Evolutionary conservation across 2,329 filamentous ascomycete species (phyloP), one percentile per base, ranked within the genome.

Genomic region (Stachybotrys elegans): DNA sequence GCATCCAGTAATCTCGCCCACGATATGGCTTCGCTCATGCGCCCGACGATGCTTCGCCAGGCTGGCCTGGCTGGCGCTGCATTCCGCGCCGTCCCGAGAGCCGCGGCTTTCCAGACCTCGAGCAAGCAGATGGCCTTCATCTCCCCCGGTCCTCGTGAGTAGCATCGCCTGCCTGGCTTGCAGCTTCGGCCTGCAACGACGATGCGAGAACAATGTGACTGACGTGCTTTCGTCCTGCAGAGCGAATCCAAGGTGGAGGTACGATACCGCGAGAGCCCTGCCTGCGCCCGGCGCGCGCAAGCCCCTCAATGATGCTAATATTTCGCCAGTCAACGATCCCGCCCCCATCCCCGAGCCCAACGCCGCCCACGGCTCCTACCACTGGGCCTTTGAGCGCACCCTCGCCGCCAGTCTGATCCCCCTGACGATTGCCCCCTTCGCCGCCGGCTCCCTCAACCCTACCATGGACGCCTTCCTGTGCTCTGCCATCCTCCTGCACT

Each of bases 381-480:
- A 98, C 79, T 98, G 93, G 93, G 88, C 86, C 48, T 95, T 95
- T 61, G 93, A 98, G 77, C 90, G 88, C 62, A 65, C 89, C 45
- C 72, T 97, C 57, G 84, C 89, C 45, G 84, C 81, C 45, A 86
- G 82, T 44, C 81, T 98, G 49, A 73, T 98, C 49, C 94, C 93
- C 41, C 75, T 98, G 53, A 89, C 86, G 51, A 76, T 97, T 54
- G 85, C 90, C 31, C 93, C 93, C 51, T 98, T 98, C 70, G 91
- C 91, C 49, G 84, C 88, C 48, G 91, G 91, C 60, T 88, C 88
- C 31, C 77, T 97, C 54, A 95, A 95, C 79, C 93, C 93, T 42
- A 75, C 86, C 51, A 79, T 86, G 59, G 93, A 98, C 66, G 90
- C 91, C 50, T 70, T 91, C 54, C 81, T 98, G 52, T 92, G 89